Conservation (phyloP, 1,284 basidiomycete species). For the Schizopora paradoxa region DNA sequence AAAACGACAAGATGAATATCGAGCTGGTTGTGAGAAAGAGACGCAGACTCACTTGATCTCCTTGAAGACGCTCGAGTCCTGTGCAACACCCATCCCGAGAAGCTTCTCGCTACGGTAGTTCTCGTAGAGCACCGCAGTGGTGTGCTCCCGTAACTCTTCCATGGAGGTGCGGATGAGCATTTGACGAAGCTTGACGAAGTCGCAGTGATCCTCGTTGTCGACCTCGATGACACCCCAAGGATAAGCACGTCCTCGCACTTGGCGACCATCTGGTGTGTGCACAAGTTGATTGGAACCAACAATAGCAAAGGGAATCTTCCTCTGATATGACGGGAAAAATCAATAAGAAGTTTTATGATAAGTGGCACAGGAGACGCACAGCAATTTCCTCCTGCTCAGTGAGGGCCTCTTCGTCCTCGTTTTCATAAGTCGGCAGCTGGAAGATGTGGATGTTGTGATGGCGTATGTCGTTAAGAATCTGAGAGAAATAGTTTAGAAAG, state of each 20-base stretch:
- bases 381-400: conserved; percentile 95
- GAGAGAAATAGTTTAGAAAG: neutral
- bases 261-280: conserved; percentile 76
- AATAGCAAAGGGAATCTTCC: conserved; percentile 96
- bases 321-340: conserved; percentile 30
- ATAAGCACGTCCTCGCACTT: conserved; percentile 88
- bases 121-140: conserved; percentile 91
- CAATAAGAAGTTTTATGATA: neutral
- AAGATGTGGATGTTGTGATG: conserved; percentile 95
- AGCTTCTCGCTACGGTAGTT: conserved; percentile 95
- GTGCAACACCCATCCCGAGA: conserved; percentile 90
- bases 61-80: conserved; percentile 95
- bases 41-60: conserved; percentile 82
- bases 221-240: conserved; percentile 98
- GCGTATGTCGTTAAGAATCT: conserved; percentile 89
- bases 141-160: conserved; percentile 95
- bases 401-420: conserved; percentile 95
- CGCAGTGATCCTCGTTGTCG: conserved; percentile 96
- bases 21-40: conserved; percentile 1
- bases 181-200: conserved; percentile 96
- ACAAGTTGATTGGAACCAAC: conserved; percentile 89
- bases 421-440: conserved; percentile 92
- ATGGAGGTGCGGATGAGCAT: conserved; percentile 98
- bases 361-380: conserved; percentile 27
- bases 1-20: conserved; percentile 17